Percentiles rank a stretch among this genome's conserved stretches.
phyloP scores from a whole-genome alignment of 768 basidiomycete genomes.

The Leccinum obscurum region DNA sequence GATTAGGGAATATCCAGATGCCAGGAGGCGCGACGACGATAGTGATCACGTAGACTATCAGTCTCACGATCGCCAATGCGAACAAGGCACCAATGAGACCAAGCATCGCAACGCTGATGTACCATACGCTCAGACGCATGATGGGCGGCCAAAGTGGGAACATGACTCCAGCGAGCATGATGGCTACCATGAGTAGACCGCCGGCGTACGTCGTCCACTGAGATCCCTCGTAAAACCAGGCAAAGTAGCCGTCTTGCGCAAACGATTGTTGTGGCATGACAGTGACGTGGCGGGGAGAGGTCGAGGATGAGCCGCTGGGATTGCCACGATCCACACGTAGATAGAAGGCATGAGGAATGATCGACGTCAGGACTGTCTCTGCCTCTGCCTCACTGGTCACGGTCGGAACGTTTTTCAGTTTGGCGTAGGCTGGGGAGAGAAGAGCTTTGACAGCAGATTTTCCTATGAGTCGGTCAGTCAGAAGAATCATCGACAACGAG shows the following conservation, averaged over 20 bases:
- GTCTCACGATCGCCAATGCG: constrained; percentile 81
- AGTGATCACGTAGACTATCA: constrained; percentile 95
- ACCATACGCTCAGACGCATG: constrained; percentile 94
- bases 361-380: constrained; percentile 56
- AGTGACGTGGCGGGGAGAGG: constrained; percentile 67
- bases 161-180: constrained; percentile 97
- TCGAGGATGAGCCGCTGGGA: constrained; percentile 46
- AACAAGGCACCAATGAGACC: constrained; percentile 90
- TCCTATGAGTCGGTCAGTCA: constrained; percentile 47
- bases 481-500: background rate
- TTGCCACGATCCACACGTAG: constrained; percentile 84
- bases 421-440: constrained; percentile 87
- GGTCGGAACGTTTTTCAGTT: constrained; percentile 77
- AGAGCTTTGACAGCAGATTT: constrained; percentile 92
- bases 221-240: constrained; percentile 95
- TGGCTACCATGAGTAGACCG: constrained; percentile 84
- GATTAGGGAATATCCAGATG: constrained; percentile 98
- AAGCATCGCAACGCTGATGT: constrained; percentile 85
- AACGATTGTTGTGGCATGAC: constrained; percentile 82
- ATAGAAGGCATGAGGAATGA: constrained; percentile 88
- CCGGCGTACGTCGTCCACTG: constrained; percentile 93
- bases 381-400: constrained; percentile 80
- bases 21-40: constrained; percentile 82
- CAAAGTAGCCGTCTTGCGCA: constrained; percentile 80
- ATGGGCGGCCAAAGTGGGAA: constrained; percentile 97